Base-by-base conservation (phyloP, 805 yeast species). In the Saccharomycopsis fermentans region DNA sequence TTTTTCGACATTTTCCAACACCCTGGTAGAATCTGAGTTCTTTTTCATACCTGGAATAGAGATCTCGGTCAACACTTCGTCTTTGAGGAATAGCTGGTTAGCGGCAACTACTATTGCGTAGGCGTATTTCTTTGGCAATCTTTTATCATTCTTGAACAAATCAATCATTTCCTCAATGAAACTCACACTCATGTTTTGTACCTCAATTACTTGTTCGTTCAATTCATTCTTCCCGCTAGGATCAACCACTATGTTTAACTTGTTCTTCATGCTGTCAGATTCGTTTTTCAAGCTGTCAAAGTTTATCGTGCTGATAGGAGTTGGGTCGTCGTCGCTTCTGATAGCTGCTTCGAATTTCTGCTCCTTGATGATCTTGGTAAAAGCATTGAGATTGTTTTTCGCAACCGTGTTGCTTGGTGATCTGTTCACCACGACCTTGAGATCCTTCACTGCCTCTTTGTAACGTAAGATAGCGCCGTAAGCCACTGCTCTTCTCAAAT, bases 271-370 rank as follows among this genome's bases (percentile, higher is more conserved):
- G 24, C 11, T 19, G 6, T 34, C 55, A 5, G 59, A 37, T 17
- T 56, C 54, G n/a, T 55, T 35, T 16, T 35, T 40, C 35, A 24
- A 21, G 47, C 32, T 2, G 75, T 71, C 40, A 60, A 76, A 79
- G 65, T 82, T 80, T 21, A 81, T 60, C 8, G 73, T 66, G 50
- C 76, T 75, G 35, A 84, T 72, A 1, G 80, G 66, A n/a, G 78
- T 72, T 3, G 74, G 72, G 61, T 76, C 80, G 34, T 82, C 90
- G 36, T 82, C 90, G 3, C 83, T 81, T 52, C 88, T 86, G 63
- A 94, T 91, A 3, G 98, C 98, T 59, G 79, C 79, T 68, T 87
- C 96, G 69, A 92, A 94, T 21, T 90, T 90, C 62, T 84, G 80
- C 59, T 81, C 81, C 63, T 90, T 83, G 59, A 89, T 75, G 55